Evolutionary conservation across 257 asterid species (phyloP).

Genomic region (Penstemon davidsonii): DNA sequence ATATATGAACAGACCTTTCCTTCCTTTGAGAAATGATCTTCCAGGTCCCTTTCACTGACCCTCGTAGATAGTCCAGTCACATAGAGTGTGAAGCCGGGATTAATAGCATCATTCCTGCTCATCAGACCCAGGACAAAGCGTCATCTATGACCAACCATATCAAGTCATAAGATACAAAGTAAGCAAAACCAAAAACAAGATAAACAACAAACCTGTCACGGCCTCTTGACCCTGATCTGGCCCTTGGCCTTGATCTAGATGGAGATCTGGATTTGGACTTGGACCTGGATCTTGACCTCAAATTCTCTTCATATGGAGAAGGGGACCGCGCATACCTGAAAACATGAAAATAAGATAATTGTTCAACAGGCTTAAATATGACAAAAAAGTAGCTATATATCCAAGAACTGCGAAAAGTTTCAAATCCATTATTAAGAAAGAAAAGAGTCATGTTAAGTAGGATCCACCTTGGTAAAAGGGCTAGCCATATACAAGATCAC

Average conservation of each 20-base stretch:
- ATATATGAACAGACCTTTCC: constrained; percentile 61
- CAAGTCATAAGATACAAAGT: not conserved
- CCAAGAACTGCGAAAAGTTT: too few species aligned
- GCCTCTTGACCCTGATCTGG: constrained; percentile 63
- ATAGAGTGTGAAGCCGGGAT: constrained; percentile 84
- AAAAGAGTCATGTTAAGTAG: not conserved
- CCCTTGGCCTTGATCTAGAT: constrained; percentile 30
- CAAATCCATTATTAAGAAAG: too few species aligned
- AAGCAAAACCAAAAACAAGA: constrained; percentile 5
- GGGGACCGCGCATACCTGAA: constrained; percentile 71
- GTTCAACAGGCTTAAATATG: not conserved
- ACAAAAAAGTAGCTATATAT: not conserved
- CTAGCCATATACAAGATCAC: not conserved
- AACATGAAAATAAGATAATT: constrained; percentile 14
- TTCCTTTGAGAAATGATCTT: constrained; percentile 92
- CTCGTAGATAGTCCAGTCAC: constrained; percentile 96
- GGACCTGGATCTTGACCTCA: constrained; percentile 62
- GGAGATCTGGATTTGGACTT: constrained; percentile 53
- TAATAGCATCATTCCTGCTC: constrained; percentile 33
- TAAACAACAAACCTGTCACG: constrained; percentile 60
- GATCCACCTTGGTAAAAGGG: not conserved
- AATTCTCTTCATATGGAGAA: constrained; percentile 67
- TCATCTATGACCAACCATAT: constrained; percentile 13
- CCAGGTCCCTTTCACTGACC: constrained; percentile 94
- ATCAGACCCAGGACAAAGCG: not conserved